phyloP scores from a whole-genome alignment of 371 early-diverging fungal genomes.

The Cokeromyces recurvatus region DNA sequence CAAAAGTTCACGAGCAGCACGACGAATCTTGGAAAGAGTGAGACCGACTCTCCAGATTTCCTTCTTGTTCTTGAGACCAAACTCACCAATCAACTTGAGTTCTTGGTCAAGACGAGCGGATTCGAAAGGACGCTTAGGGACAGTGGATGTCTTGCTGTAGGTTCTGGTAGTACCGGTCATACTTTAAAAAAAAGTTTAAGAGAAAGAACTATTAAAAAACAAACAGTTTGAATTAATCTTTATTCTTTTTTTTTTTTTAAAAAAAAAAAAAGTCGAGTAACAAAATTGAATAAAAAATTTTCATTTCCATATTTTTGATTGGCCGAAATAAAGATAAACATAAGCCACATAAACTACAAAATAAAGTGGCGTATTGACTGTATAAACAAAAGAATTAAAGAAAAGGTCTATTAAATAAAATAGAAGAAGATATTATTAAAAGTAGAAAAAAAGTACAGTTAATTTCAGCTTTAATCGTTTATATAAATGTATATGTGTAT shows the following conservation, averaged over 20 bases:
- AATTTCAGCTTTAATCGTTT: too few relatives aligned
- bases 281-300: slow-evolving; percentile 4
- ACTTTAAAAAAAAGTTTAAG: slow-evolving; percentile 17
- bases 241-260: slow-evolving; percentile 4
- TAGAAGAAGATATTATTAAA: too few relatives aligned
- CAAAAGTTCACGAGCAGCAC: slow-evolving; percentile 99
- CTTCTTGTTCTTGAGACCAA: slow-evolving; percentile 99
- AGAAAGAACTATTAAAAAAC: slow-evolving; percentile 16
- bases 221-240: background rate
- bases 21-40: slow-evolving; percentile 98
- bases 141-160: slow-evolving; percentile 95
- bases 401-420: too few relatives aligned
- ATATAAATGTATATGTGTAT: too few relatives aligned
- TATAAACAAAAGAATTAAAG: too few relatives aligned
- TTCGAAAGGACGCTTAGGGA: slow-evolving; percentile 99
- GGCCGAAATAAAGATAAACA: too few relatives aligned
- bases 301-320: too few relatives aligned
- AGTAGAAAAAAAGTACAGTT: too few relatives aligned
- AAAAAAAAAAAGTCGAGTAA: too few relatives aligned
- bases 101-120: slow-evolving; percentile 99
- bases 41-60: slow-evolving; percentile 99
- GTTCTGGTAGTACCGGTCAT: slow-evolving; percentile 50
- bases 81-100: slow-evolving; percentile 97
- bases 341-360: too few relatives aligned
- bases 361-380: too few relatives aligned